A percentile compares a stretch with the other conserved stretches of the same genome.
These are phyloP conservation scores for Sclerotinia borealis DNA, from an alignment of 2,329 filamentous ascomycete species.

Conservation along the genomic window DNA sequence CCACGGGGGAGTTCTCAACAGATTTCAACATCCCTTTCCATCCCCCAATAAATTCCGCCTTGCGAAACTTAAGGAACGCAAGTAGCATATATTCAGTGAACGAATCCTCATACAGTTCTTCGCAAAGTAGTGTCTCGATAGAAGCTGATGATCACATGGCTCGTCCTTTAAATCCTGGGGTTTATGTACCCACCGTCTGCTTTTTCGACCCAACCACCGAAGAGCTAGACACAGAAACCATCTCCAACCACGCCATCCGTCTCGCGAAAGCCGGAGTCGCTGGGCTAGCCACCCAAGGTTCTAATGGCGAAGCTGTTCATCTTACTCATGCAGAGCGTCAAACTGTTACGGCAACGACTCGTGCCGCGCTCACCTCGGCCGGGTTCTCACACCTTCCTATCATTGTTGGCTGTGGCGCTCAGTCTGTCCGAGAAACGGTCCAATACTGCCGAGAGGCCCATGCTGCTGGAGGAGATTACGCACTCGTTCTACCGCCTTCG, in stretches of 20 bases:
- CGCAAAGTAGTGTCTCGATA: constrained; percentile 37
- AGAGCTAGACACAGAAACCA: constrained; percentile 58
- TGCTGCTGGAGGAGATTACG: constrained; percentile 58
- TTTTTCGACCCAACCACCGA: constrained; percentile 64
- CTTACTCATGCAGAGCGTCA: constrained; percentile 56
- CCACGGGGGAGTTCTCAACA: constrained; percentile 40
- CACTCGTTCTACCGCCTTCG: constrained; percentile 59
- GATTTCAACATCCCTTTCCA: constrained; percentile 36
- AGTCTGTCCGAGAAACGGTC: constrained; percentile 61
- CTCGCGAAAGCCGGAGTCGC: constrained; percentile 54
- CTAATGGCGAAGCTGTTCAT: constrained; percentile 63
- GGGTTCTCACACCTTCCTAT: constrained; percentile 54
- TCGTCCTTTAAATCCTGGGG: constrained; percentile 43
- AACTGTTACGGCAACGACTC: constrained; percentile 52
- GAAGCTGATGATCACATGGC: constrained; percentile 30
- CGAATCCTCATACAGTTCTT: constrained; percentile 35
- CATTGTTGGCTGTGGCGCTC: constrained; percentile 60
- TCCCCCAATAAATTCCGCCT: constrained; percentile 18
- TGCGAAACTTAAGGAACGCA: constrained; percentile 22
- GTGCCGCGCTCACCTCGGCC: constrained; percentile 52
- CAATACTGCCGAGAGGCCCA: constrained; percentile 57
- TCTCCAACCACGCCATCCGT: constrained; percentile 42
- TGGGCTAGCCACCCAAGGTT: constrained; percentile 58
- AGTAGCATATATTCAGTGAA: constrained; percentile 33
- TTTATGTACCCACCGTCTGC: constrained; percentile 69